Conservation (phyloP, 176 grass and related monocot species). For the Elymus sibiricus region DNA sequence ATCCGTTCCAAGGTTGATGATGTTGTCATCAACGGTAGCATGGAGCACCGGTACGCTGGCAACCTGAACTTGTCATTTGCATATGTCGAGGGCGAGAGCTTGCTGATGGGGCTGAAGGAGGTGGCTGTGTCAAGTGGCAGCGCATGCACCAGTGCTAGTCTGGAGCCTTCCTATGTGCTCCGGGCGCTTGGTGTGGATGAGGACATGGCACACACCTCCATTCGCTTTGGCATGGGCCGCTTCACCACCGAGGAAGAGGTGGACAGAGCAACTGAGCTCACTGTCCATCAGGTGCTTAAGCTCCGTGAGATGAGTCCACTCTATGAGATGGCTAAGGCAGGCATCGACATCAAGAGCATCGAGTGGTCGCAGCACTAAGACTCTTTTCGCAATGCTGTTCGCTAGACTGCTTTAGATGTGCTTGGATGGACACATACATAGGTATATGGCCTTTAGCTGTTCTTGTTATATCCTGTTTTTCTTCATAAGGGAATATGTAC, state of each 20-base stretch:
- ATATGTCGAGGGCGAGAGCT: slow-evolving; percentile 89
- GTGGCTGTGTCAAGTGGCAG: slow-evolving; percentile 94
- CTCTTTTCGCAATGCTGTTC: background rate
- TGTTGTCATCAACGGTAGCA: slow-evolving; percentile 83
- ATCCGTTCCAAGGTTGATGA: slow-evolving; percentile 61
- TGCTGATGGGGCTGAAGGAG: slow-evolving; percentile 96
- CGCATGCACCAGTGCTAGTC: slow-evolving; percentile 90
- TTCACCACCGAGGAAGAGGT: slow-evolving; percentile 95
- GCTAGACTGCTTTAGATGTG: background rate
- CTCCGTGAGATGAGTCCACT: slow-evolving; percentile 93
- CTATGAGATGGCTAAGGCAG: slow-evolving; percentile 98
- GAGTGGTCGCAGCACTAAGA: slow-evolving; percentile 87
- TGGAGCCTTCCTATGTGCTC: slow-evolving; percentile 87
- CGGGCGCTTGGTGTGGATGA: slow-evolving; percentile 86
- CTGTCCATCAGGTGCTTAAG: slow-evolving; percentile 81
- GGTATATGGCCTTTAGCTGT: slow-evolving; percentile 35
- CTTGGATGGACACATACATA: slow-evolving; percentile 12
- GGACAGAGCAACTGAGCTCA: slow-evolving; percentile 74
- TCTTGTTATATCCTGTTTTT: slow-evolving; percentile 25
- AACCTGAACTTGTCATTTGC: slow-evolving; percentile 93
- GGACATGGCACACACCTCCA: slow-evolving; percentile 97
- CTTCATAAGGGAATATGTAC: slow-evolving; percentile 10
- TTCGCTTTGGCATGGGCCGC: slow-evolving; percentile 86
- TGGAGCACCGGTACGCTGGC: slow-evolving; percentile 86
- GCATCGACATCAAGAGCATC: slow-evolving; percentile 87